Conservation (phyloP, 192 early-diverging fungal genomes). For the Backusella parvicylindrica region DNA sequence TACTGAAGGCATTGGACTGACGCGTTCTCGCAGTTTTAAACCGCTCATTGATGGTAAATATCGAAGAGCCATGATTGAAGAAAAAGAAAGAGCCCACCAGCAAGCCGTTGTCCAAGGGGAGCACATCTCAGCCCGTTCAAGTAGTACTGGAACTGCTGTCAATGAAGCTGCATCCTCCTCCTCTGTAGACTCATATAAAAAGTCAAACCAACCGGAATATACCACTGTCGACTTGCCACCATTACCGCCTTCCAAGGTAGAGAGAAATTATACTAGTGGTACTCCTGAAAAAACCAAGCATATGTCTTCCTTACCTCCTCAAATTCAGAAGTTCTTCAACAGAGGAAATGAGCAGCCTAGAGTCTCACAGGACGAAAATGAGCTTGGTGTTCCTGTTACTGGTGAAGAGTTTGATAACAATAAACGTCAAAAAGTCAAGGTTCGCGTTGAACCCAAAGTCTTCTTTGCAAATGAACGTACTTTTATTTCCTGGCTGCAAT, state of each 20-base stretch:
- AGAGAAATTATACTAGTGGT: background rate
- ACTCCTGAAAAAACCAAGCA: background rate
- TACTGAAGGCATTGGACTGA: constrained; percentile 28
- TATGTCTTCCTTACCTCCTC: background rate
- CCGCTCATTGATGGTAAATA: constrained; percentile 34
- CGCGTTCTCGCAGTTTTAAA: constrained; percentile 33
- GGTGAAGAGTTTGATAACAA: constrained; percentile 13
- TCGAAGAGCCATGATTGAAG: constrained; percentile 32
- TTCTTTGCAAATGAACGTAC: constrained; percentile 90
- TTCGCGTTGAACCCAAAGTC: constrained; percentile 81
- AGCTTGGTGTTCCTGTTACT: background rate
- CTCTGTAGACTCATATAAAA: background rate
- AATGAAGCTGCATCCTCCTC: background rate
- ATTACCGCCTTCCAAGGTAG: background rate
- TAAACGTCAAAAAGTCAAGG: constrained; percentile 36
- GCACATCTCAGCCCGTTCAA: background rate
- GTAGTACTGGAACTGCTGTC: background rate
- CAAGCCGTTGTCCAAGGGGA: constrained; percentile 7
- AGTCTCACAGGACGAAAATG: background rate
- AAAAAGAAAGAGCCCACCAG: constrained; percentile 24
- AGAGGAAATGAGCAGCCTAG: background rate
- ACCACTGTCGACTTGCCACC: background rate
- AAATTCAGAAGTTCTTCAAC: background rate
- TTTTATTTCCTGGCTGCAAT: constrained; percentile 82
- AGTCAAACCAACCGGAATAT: background rate